phyloP scores from a whole-genome alignment of 305 asterid species.

The Fraxinus dipetala region DNA sequence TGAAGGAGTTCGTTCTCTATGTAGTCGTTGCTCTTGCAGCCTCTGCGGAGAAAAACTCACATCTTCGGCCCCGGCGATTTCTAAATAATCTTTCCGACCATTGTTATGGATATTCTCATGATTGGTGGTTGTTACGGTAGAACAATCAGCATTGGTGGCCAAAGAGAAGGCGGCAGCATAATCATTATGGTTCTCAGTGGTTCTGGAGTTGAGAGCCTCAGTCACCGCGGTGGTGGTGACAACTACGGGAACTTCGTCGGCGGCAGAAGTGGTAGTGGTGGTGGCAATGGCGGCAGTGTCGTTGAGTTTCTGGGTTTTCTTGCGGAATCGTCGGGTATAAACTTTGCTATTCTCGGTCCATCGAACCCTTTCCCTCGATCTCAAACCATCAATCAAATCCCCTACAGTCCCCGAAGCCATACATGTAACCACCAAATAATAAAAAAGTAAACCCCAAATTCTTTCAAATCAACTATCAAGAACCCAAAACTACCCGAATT shows the following conservation, averaged over 20 bases:
- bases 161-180: not conserved
- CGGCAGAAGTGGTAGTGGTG: not conserved
- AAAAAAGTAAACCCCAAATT: conserved; percentile 28
- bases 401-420: conserved; percentile 65
- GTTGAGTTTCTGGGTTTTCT: conserved; percentile 30
- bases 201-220: conserved; percentile 24
- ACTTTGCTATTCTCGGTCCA: conserved; percentile 52
- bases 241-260: conserved; percentile 17
- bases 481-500: conserved; percentile 30
- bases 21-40: not conserved
- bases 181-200: conserved; percentile 3
- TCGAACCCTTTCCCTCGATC: conserved; percentile 39
- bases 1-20: not conserved
- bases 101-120: not conserved
- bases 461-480: conserved; percentile 34
- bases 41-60: not conserved
- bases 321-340: conserved; percentile 44
- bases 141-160: not conserved
- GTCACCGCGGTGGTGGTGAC: conserved; percentile 25
- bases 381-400: conserved; percentile 42
- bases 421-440: conserved; percentile 40
- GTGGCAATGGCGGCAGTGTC: conserved; percentile 10
- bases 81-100: not conserved
- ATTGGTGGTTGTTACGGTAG: not conserved
- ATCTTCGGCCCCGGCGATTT: conserved; percentile 13